These are phyloP conservation scores for Brassica cretica DNA, from an alignment of 345 rosid species.

Conservation along the genomic window DNA sequence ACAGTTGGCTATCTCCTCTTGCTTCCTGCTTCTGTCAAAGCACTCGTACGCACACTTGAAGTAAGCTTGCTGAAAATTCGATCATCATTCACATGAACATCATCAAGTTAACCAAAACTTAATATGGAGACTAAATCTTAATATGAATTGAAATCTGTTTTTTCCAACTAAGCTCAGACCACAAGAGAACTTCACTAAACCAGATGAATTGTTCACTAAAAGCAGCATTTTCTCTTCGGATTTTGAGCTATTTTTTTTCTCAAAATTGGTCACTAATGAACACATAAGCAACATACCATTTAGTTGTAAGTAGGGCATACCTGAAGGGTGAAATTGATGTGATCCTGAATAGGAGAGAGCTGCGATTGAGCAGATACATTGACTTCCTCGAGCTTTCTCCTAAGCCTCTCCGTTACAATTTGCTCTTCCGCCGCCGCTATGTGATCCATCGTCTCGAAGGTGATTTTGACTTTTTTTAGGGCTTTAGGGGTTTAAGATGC, in stretches of 20 bases:
- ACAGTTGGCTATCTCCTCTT: conserved; percentile 75
- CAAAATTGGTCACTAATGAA: too few species aligned
- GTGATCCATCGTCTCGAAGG: conserved; percentile 56
- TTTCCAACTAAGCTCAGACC: background rate
- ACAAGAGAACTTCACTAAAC: background rate
- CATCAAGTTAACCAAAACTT: background rate
- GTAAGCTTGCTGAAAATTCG: conserved; percentile 77
- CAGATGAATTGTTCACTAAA: background rate
- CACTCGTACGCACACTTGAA: conserved; percentile 94
- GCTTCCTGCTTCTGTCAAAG: conserved; percentile 77
- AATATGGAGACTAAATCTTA: background rate
- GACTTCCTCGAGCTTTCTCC: conserved; percentile 63
- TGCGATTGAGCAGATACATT: conserved; percentile 66
- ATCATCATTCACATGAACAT: too few species aligned
- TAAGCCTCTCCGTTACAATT: conserved; percentile 62
- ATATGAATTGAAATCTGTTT: background rate
- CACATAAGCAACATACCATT: too few species aligned
- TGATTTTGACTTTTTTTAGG: conserved; percentile 12
- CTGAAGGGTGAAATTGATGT: conserved; percentile 91
- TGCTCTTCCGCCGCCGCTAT: conserved; percentile 65
- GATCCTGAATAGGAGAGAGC: conserved; percentile 78
- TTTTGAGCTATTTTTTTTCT: background rate
- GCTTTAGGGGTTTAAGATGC: conserved; percentile 28
- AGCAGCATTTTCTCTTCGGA: background rate
- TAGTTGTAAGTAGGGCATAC: too few species aligned